These are phyloP conservation scores for Saraca asoca DNA, from an alignment of 331 rosid species.

Conservation along the genomic window DNA sequence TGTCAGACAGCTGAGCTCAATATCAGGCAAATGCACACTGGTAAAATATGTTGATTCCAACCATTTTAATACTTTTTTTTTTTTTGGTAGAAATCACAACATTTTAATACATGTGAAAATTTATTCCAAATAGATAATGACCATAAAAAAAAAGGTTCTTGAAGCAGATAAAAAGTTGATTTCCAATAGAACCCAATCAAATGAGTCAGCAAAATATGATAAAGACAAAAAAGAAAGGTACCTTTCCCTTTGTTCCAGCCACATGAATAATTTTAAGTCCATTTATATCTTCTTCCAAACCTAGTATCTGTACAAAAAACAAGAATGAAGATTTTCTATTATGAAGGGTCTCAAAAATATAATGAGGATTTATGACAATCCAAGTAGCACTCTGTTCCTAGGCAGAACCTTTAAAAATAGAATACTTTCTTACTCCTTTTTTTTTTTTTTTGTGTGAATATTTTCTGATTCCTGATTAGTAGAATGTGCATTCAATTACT, in stretches of 20 bases:
- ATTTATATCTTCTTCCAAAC: conserved; percentile 54
- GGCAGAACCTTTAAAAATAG: conserved; percentile 4
- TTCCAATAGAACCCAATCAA: conserved; percentile 11
- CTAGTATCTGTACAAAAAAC: conserved; percentile 58
- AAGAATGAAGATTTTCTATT: conserved; percentile 24
- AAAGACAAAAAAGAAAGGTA: conserved; percentile 21
- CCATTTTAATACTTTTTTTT: background rate
- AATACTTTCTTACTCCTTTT: background rate
- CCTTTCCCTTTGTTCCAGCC: conserved; percentile 92
- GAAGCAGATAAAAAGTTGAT: conserved; percentile 19
- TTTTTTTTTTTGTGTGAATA: no score
- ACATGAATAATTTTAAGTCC: conserved; percentile 74
- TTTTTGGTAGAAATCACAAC: no score
- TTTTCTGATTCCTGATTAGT: conserved; percentile 18
- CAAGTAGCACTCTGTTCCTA: conserved; percentile 25
- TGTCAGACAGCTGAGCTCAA: conserved; percentile 15
- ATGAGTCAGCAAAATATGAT: conserved; percentile 5
- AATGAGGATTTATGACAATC: conserved; percentile 18
- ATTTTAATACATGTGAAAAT: conserved; percentile 17
- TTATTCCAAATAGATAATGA: conserved; percentile 16
- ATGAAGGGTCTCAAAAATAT: conserved; percentile 5
- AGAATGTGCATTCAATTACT: background rate
- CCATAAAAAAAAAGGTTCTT: conserved; percentile 13
- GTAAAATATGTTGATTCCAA: conserved; percentile 25
- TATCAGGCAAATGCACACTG: conserved; percentile 11